Evolutionary conservation across 1,284 basidiomycete genomes (phyloP), one percentile per base, ranked within the genome.

Genomic region (Marasmius tenuissimus): DNA sequence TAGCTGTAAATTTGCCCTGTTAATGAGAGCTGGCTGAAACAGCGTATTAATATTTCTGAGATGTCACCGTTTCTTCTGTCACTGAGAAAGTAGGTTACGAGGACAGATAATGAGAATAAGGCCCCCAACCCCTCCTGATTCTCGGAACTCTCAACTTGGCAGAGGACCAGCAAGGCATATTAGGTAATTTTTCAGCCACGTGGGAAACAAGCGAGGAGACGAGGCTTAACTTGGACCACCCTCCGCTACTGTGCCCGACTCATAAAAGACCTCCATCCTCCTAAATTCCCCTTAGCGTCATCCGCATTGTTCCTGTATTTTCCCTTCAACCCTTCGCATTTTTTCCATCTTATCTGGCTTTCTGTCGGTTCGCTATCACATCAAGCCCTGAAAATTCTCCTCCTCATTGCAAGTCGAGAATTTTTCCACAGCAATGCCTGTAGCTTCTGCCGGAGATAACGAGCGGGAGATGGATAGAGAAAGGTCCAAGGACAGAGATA

Each of bases 211-310:
- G 33, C 7, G 22, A 35, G 27, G 58, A 60, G 58, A 60, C 37
- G 34, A 40, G 33, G 20, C 50, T 53, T 60, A 40, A 38, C 42
- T 60, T 60, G 58, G 58, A 60, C 58, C 40, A 60, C 58, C 40
- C 50, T 53, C 38, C 39, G 47, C 51, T 60, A 51, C 58, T 45
- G 22, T 45, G 35, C 35, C 45, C 34, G 35, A 33, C 42, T 27
- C 54, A 45, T 53, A 60, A 60, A 60, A 60, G 38, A 16, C n/a
- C 49, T 45, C 34, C 37, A 9, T 14, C 54, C 50, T 40, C 20
- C 35, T 12, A 49, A 12, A 16, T 53, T 33, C 51, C 51, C 14
- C 12, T 35, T 9, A 8, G n/a, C 35, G 22, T 45, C 38, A 59
- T 39, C 47, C 58, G 27, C 58, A 35, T 42, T 47, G 16, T 52